A percentile compares a stretch with the other conserved stretches of the same genome.
Conservation (phyloP, 805 yeast species). For the Starmerella tilneyi region DNA sequence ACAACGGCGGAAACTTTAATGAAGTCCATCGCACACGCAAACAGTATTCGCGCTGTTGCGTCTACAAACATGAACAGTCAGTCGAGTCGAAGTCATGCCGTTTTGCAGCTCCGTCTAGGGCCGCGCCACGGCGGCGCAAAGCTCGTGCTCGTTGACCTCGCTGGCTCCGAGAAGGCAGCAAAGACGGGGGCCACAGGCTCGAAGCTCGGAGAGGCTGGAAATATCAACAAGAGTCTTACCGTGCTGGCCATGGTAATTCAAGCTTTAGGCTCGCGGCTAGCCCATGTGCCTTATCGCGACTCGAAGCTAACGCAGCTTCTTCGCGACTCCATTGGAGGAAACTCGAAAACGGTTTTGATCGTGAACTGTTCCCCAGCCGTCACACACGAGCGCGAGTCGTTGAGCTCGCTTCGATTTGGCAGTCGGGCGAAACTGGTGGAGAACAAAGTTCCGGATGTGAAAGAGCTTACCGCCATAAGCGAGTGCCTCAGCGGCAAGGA, state of each 20-base stretch:
- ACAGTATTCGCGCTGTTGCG: conserved; percentile 45
- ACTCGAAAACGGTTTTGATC: conserved; percentile 61
- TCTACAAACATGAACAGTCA: conserved; percentile 51
- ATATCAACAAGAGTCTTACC: conserved; percentile 66
- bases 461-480: background rate
- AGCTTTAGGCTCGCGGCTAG: conserved; percentile 34
- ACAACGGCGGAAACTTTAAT: conserved; percentile 46
- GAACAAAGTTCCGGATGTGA: background rate
- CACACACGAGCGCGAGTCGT: conserved; percentile 49
- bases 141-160: conserved; percentile 69
- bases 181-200: conserved; percentile 69
- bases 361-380: conserved; percentile 60
- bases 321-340: conserved; percentile 72
- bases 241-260: conserved; percentile 71
- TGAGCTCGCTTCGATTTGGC: conserved; percentile 66
- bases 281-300: conserved; percentile 54
- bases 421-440: conserved; percentile 41
- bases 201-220: conserved; percentile 68
- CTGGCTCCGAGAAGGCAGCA: conserved; percentile 71
- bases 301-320: conserved; percentile 67
- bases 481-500: background rate
- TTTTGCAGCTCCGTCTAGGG: conserved; percentile 52
- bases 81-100: conserved; percentile 55
- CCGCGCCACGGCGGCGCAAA: conserved; percentile 29
- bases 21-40: conserved; percentile 46